Evolutionary conservation across 2,329 filamentous ascomycete genomes (phyloP), one percentile per base, ranked within the genome.

Genomic region (Exserohilum rostratum): DNA sequence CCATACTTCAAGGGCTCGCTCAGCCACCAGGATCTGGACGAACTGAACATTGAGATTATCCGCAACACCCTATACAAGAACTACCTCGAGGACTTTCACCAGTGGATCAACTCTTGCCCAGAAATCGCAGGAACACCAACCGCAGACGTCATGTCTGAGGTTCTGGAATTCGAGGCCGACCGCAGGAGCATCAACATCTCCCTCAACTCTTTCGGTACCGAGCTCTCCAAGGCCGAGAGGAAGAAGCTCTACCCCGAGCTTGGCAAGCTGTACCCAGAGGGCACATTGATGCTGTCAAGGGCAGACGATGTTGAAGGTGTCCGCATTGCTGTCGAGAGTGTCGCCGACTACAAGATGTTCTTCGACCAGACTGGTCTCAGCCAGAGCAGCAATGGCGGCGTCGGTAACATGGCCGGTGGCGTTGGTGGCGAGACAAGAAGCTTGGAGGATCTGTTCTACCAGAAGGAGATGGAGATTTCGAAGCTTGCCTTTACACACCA

Each of bases 51-150:
- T 69, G 95, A 99, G 80, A 99, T 99, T 76, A 90, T 99, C 54
- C 89, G 96, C 61, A 99, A 99, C 79, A 99, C 93, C 0, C 83
- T 99, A 31, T 99, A 98, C 83, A 99, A 99, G 85, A 98, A 98
- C 82, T 99, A 99, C 75, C 85, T 99, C 6, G 95, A 99, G 76
- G 95, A 98, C 75, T 99, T 99, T 77, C 87, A 98, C 80, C 85
- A 90, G 62, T 99, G 97, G 76, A 90, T 98, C 78, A 96, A 93
- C 78, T 90, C 88, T 9, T 86, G 96, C 71, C 82, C 92, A 0
- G 93, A 96, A 37, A 89, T 98, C 79, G 83, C 85, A 33, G 90
- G 91, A 33, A 96, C 93, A 6, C 92, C 95, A 0, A 99, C 95
- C 0, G 84, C 91, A 38, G 92, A 96, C 69, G 87, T 97, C 74